Base-by-base conservation (phyloP, 345 rosid genomes). In the Eucalyptus globulus region DNA sequence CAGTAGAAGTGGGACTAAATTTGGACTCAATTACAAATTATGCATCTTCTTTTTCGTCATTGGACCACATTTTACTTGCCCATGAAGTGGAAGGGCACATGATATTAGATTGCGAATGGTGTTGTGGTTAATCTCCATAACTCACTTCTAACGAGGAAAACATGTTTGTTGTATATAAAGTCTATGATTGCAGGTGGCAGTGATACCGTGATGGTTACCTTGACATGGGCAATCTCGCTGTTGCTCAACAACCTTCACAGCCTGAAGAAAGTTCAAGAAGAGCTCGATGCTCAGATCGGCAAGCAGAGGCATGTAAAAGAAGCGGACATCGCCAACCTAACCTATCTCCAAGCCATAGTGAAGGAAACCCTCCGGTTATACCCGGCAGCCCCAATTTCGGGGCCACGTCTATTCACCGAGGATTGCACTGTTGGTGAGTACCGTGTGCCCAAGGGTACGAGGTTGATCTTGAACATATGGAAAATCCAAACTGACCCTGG, bases 291-390 rank as follows among this genome's bases (percentile, higher is more conserved):
- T 6, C 49, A 26, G 4, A 62, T 91, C 8, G 89, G 92, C 6
- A 62, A 34, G 40, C 51, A 87, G 47, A 13, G 89, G 29, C 40
- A 8, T 22, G 91, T 94, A 8, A 45, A 47, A 10, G 93, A 90
- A 43, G 69, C 91, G 17, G 94, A 92, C 49, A 89, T 93, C 29
- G 83, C 54, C 16, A 90, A 90, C 80, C 87, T 94, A 11, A 88
- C 87, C 24, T 92, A 93, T 54, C 91, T 94, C 34, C 91, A 89
- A 86, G 93, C 94, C 27, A 60, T 89, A 37, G 88, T 93, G 6
- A 93, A 93, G 87, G 95, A 93, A 88, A 87, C 93, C 4, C 83
- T 93, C n/a, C 88, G 92, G 13, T 76, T 94, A 26, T 58, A 91
- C 87, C 93, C 93, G 8, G 91, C 92, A 15, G 89, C 88, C 29